Conservation (phyloP, 2,329 filamentous ascomycete genomes). For the Ophiostoma sp. region DNA sequence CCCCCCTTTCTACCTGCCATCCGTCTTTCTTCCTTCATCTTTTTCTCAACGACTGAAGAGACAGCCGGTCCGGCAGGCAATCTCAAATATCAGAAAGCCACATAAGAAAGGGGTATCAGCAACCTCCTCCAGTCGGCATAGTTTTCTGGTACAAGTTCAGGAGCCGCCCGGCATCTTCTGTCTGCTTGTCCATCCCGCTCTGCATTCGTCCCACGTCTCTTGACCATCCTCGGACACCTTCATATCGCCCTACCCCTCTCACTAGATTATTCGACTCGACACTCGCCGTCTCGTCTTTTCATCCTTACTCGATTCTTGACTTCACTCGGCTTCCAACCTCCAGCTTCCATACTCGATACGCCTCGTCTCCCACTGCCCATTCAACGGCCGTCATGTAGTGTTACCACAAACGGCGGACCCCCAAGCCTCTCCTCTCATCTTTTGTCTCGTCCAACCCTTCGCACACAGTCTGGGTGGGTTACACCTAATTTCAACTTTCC, state of each 20-base stretch:
- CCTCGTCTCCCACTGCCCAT: not conserved
- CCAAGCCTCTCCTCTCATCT: conserved; percentile 13
- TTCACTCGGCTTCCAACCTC: not conserved
- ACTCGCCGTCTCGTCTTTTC: not conserved
- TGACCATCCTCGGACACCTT: not conserved
- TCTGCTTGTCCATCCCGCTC: not conserved
- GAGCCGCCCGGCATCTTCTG: not conserved
- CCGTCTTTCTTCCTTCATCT: not conserved
- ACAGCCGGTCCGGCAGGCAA: not conserved
- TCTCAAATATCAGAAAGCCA: not conserved
- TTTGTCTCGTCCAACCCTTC: not conserved
- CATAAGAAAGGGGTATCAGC: not conserved
- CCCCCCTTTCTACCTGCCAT: not conserved
- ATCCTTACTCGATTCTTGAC: not conserved
- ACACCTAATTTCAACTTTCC: conserved; percentile 14
- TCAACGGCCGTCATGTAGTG: conserved; percentile 21
- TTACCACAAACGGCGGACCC: conserved; percentile 21
- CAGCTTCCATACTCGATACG: not conserved
- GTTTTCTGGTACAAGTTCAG: not conserved
- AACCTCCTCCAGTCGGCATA: not conserved
- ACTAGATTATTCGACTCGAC: not conserved
- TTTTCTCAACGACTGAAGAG: not conserved
- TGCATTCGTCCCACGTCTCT: not conserved
- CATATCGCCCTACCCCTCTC: not conserved
- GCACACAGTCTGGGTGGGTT: not conserved